These are phyloP conservation scores for Gentiana straminea DNA, from an alignment of 257 asterid genomes.

Conservation along the genomic window DNA sequence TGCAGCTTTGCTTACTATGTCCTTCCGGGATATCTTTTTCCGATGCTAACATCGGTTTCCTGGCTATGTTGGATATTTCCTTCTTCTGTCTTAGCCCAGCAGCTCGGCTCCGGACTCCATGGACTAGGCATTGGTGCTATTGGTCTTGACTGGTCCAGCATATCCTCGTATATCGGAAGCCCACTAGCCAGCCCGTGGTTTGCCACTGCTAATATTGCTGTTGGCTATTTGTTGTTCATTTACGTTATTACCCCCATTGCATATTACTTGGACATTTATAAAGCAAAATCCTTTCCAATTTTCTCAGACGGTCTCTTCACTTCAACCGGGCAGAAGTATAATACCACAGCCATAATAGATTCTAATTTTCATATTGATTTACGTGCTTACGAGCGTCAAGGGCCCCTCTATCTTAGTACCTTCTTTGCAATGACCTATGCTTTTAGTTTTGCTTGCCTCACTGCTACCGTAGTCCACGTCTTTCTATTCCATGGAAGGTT, in stretches of 20 bases:
- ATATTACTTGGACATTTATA: slow-evolving; percentile 65
- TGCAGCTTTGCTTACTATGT: slow-evolving; percentile 91
- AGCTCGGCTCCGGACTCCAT: slow-evolving; percentile 89
- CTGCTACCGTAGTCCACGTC: slow-evolving; percentile 87
- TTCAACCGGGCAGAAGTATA: slow-evolving; percentile 56
- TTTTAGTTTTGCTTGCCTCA: slow-evolving; percentile 86
- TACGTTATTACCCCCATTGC: slow-evolving; percentile 52
- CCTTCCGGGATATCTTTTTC: slow-evolving; percentile 81
- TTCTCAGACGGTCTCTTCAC: slow-evolving; percentile 80
- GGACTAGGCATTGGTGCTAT: slow-evolving; percentile 88
- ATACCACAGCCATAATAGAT: slow-evolving; percentile 64
- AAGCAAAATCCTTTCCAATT: slow-evolving; percentile 79
- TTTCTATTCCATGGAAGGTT: slow-evolving; percentile 86
- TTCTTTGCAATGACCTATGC: slow-evolving; percentile 76
- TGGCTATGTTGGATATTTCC: slow-evolving; percentile 93
- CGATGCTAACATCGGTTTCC: slow-evolving; percentile 72
- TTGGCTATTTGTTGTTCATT: slow-evolving; percentile 64
- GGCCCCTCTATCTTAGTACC: slow-evolving; percentile 76
- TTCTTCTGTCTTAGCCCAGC: slow-evolving; percentile 65
- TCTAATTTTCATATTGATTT: slow-evolving; percentile 77
- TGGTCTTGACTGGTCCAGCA: slow-evolving; percentile 94
- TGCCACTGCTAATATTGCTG: slow-evolving; percentile 86
- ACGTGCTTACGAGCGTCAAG: slow-evolving; percentile 65
- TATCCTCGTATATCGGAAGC: slow-evolving; percentile 89
- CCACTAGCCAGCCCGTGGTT: slow-evolving; percentile 99